Evolutionary conservation across 371 early-diverging fungal species (phyloP).

Genomic region (Lichtheimia corymbifera): DNA sequence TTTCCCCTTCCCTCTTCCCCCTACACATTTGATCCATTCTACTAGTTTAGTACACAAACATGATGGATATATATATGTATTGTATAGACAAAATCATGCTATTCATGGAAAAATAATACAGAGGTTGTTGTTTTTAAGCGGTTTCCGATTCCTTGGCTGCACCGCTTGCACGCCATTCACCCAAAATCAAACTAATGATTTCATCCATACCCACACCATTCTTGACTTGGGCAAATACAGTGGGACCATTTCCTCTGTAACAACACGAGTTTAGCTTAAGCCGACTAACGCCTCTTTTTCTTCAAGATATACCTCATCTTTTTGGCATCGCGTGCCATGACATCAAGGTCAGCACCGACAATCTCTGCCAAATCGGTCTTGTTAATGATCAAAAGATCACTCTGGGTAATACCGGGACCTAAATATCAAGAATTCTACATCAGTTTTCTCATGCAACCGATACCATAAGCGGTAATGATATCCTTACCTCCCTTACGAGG

Average conservation of each 20-base stretch:
- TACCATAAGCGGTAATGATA: too few relatives aligned
- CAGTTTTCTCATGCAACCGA: not conserved
- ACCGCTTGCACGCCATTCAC: conserved; percentile 71
- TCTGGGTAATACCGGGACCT: conserved; percentile 93
- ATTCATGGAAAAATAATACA: too few relatives aligned
- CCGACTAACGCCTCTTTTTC: not conserved
- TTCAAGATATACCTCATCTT: conserved; percentile 66
- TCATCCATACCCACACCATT: conserved; percentile 83
- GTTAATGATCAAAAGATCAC: conserved; percentile 90
- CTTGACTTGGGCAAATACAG: conserved; percentile 87
- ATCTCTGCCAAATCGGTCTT: conserved; percentile 91
- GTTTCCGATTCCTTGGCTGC: conserved; percentile 36
- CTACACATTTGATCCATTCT: too few relatives aligned
- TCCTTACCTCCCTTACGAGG: conserved; percentile 76
- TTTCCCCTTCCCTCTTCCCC: not conserved
- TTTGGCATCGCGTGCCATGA: conserved; percentile 91
- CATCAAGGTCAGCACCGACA: conserved; percentile 87
- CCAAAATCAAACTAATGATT: conserved; percentile 79
- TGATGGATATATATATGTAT: too few relatives aligned
- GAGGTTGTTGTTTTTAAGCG: too few relatives aligned
- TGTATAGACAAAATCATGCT: too few relatives aligned
- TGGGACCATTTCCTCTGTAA: conserved; percentile 69
- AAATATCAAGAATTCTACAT: not conserved
- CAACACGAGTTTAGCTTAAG: not conserved
- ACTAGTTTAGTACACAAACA: too few relatives aligned